Evolutionary conservation across 225 moss, liverwort and hornwort genomes (phyloP).

Genomic region (Marchantia polymorpha): DNA sequence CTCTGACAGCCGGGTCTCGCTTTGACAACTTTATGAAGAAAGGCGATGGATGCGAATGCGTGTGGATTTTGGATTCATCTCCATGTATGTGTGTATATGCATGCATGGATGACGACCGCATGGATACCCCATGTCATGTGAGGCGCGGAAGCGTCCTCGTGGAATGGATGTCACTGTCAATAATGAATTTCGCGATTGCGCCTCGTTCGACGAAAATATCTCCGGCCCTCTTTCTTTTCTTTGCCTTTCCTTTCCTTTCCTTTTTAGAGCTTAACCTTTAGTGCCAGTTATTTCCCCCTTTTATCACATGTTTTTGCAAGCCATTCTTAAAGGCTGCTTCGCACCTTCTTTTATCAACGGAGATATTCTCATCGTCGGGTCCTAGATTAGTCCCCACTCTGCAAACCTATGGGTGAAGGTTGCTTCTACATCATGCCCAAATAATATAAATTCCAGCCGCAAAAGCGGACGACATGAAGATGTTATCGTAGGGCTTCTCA

Average conservation of each 20-base stretch:
- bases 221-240: background rate
- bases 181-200: background rate
- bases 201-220: background rate
- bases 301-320: background rate
- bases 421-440: no score
- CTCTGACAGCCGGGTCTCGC: background rate
- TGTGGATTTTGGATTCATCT: background rate
- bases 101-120: background rate
- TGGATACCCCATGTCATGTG: background rate
- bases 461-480: background rate
- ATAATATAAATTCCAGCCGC: no score
- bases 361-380: background rate
- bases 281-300: background rate
- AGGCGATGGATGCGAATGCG: slow-evolving; percentile 3
- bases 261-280: background rate
- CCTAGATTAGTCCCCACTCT: background rate
- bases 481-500: background rate
- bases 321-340: background rate
- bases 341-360: background rate
- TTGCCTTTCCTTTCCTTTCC: background rate
- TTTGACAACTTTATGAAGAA: slow-evolving; percentile 1
- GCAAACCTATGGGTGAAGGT: no score
- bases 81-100: background rate
- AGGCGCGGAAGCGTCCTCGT: slow-evolving; percentile 3
- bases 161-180: background rate